Percentiles rank a stretch among this genome's conserved stretches.
phyloP scores from a whole-genome alignment of 257 asterid genomes.

The Striga asiatica region DNA sequence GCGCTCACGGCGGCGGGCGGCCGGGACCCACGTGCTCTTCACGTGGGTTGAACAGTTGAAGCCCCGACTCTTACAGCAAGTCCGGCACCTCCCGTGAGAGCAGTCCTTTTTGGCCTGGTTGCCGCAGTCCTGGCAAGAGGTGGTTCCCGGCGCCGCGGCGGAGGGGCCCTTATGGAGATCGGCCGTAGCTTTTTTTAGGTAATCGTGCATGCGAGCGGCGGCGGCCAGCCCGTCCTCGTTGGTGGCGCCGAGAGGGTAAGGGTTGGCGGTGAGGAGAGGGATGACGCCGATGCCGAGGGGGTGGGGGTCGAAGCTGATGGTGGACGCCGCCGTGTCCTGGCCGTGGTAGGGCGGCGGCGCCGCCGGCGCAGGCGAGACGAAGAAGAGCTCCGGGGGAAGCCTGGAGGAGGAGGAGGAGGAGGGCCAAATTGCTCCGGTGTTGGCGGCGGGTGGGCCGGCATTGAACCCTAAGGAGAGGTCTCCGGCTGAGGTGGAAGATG shows the following conservation, averaged over 20 bases:
- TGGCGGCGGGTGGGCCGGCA: constrained; percentile 35
- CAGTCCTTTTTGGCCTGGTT: constrained; percentile 71
- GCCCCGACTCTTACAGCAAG: constrained; percentile 60
- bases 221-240: background rate
- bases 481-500: constrained; percentile 43
- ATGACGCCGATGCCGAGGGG: constrained; percentile 34
- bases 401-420: constrained; percentile 21
- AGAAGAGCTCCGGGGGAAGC: constrained; percentile 51
- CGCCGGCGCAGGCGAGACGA: constrained; percentile 73
- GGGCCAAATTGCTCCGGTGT: constrained; percentile 44
- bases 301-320: constrained; percentile 49
- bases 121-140: constrained; percentile 54
- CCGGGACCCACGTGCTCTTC: constrained; percentile 70
- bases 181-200: constrained; percentile 23
- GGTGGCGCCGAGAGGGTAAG: background rate
- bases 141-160: background rate
- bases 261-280: constrained; percentile 43
- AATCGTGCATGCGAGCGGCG: constrained; percentile 25
- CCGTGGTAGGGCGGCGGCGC: constrained; percentile 35
- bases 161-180: constrained; percentile 11
- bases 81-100: constrained; percentile 41
- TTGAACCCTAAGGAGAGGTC: constrained; percentile 69
- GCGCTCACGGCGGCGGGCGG: constrained; percentile 67
- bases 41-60: constrained; percentile 48
- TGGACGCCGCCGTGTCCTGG: constrained; percentile 13